These are phyloP conservation scores for Pseudogymnoascus sp. DNA, from an alignment of 2,329 filamentous ascomycete species.

Conservation along the genomic window DNA sequence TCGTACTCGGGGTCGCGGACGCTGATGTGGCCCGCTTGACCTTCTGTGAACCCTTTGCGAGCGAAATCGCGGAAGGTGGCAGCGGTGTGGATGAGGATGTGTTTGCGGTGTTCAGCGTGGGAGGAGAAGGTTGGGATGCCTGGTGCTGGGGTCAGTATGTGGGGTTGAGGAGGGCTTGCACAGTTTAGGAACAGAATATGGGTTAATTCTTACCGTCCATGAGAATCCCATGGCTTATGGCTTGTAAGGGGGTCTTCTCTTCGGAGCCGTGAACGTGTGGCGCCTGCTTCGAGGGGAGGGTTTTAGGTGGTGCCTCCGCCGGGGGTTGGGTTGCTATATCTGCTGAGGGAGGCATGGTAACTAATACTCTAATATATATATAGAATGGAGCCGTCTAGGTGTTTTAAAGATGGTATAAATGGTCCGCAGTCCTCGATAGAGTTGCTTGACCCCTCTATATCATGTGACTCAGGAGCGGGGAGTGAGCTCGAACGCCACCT, in stretches of 20 bases:
- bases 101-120: slow-evolving; percentile 50
- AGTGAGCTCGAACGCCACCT: not conserved
- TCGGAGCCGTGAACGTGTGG: slow-evolving; percentile 11
- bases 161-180: not conserved
- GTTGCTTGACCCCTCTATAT: not conserved
- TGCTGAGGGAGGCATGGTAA: not conserved
- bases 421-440: not conserved
- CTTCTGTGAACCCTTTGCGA: slow-evolving; percentile 58
- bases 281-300: not conserved
- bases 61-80: slow-evolving; percentile 62
- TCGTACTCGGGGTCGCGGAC: slow-evolving; percentile 58
- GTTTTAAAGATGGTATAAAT: not conserved
- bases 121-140: slow-evolving; percentile 50
- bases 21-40: slow-evolving; percentile 61
- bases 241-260: slow-evolving; percentile 27
- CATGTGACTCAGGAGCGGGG: not conserved
- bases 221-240: slow-evolving; percentile 27
- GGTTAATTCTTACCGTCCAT: slow-evolving; percentile 18
- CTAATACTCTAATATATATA: not conserved
- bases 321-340: not conserved
- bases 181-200: not conserved
- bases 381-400: not conserved
- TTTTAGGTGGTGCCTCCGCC: not conserved
- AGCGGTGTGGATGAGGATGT: slow-evolving; percentile 60
- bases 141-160: slow-evolving; percentile 27